A percentile compares a stretch with the other conserved stretches of the same genome.
These are phyloP conservation scores for Colletotrichum limetticola DNA, from an alignment of 2,329 filamentous ascomycete species.

Conservation along the genomic window DNA sequence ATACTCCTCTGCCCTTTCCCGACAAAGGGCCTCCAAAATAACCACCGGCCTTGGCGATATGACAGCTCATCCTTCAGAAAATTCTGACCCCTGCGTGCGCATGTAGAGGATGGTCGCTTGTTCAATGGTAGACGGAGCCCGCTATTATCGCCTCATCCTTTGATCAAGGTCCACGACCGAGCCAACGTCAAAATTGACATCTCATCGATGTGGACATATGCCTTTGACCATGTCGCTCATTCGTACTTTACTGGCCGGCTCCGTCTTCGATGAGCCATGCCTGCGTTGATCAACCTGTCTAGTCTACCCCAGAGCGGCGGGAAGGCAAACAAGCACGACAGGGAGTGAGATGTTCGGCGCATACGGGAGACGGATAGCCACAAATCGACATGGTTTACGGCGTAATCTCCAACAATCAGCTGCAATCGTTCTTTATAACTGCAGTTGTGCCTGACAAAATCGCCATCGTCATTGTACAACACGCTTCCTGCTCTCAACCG, in stretches of 20 bases:
- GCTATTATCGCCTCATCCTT: background rate
- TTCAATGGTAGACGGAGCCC: background rate
- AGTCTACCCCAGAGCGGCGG: background rate
- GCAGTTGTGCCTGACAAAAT: background rate
- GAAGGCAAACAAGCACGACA: background rate
- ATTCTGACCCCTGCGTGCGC: constrained; percentile 2
- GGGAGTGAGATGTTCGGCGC: background rate
- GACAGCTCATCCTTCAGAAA: constrained; percentile 17
- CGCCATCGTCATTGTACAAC: background rate
- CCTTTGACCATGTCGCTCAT: background rate
- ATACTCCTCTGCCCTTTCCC: constrained; percentile 9
- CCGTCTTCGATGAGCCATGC: constrained; percentile 16
- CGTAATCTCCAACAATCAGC: background rate
- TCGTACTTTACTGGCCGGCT: constrained; percentile 23
- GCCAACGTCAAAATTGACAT: background rate
- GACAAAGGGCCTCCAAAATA: constrained; percentile 3
- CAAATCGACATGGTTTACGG: background rate
- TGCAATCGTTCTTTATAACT: background rate
- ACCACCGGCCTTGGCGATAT: constrained; percentile 13
- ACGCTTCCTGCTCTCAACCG: background rate
- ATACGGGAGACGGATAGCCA: background rate
- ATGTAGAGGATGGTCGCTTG: constrained; percentile 1
- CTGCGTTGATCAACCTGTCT: constrained; percentile 22
- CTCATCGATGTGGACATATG: constrained; percentile 17
- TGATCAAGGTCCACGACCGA: background rate